Conservation (phyloP, 148 eudicot species). For the Rhododendron griersonianum region DNA sequence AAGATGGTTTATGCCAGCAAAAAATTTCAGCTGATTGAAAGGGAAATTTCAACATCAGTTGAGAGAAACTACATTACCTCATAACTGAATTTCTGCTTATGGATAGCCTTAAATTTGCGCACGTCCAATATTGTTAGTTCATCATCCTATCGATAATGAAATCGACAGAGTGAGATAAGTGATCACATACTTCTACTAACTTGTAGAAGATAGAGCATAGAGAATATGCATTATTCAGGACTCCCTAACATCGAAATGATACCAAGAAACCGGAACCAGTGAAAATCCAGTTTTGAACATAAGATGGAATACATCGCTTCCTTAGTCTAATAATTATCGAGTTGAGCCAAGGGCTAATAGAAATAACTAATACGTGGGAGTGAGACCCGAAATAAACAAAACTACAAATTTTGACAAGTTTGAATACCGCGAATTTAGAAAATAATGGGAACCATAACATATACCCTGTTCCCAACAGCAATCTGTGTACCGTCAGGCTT, state of each 20-base stretch:
- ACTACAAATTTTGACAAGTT: constrained; percentile 44
- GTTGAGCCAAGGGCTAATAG: no score
- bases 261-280: background rate
- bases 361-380: no score
- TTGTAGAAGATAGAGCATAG: background rate
- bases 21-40: background rate
- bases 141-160: no score
- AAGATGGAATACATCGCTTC: background rate
- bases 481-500: constrained; percentile 81
- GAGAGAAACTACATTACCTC: constrained; percentile 44
- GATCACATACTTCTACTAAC: no score
- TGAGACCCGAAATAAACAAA: background rate
- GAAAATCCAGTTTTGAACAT: background rate
- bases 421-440: background rate
- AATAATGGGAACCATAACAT: no score
- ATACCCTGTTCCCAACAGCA: no score
- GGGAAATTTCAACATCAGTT: background rate
- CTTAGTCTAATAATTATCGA: no score
- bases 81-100: constrained; percentile 76
- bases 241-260: background rate
- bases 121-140: constrained; percentile 59
- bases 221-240: background rate
- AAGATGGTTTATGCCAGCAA: background rate
- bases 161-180: no score
- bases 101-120: constrained; percentile 81